phyloP scores from a whole-genome alignment of 2,329 filamentous ascomycete genomes.

The Didymella glomerata region DNA sequence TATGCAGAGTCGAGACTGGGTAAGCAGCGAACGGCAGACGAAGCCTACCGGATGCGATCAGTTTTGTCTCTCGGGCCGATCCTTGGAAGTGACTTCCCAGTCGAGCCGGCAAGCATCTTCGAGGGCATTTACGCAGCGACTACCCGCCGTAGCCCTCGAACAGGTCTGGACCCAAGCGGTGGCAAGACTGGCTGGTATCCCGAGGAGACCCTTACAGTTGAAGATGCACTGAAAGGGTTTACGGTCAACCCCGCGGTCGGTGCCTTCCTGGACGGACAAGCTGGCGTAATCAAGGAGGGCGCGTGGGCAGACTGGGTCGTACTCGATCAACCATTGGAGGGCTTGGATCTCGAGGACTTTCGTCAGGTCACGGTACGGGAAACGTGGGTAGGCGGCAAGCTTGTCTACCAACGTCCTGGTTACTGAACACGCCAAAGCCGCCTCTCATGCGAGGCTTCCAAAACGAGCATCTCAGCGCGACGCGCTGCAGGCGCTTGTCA shows the following conservation, averaged over 20 bases:
- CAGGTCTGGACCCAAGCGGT: constrained; percentile 54
- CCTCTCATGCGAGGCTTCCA: constrained; percentile 15
- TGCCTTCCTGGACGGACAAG: constrained; percentile 66
- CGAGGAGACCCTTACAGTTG: constrained; percentile 66
- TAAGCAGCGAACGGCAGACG: constrained; percentile 59
- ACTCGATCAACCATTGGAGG: constrained; percentile 66
- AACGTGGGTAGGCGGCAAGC: constrained; percentile 71
- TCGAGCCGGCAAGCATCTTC: constrained; percentile 73
- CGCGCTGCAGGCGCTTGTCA: constrained; percentile 7
- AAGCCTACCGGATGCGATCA: constrained; percentile 73
- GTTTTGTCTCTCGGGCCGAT: constrained; percentile 64
- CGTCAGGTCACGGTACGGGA: constrained; percentile 66
- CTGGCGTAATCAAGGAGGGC: constrained; percentile 67
- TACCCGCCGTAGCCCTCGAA: constrained; percentile 66
- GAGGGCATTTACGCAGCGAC: constrained; percentile 75
- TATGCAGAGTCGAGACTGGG: constrained; percentile 71
- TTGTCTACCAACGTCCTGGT: constrained; percentile 45
- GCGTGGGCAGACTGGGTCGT: constrained; percentile 76
- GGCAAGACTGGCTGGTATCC: constrained; percentile 64
- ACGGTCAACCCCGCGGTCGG: constrained; percentile 67
- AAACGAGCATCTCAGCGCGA: not conserved
- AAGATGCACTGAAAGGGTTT: constrained; percentile 70
- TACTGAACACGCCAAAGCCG: constrained; percentile 6
- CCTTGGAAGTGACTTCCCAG: constrained; percentile 75
- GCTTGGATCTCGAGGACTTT: constrained; percentile 60